Conservation (phyloP, 129 eudicot genomes). For the Smallanthus sonchifolius region DNA sequence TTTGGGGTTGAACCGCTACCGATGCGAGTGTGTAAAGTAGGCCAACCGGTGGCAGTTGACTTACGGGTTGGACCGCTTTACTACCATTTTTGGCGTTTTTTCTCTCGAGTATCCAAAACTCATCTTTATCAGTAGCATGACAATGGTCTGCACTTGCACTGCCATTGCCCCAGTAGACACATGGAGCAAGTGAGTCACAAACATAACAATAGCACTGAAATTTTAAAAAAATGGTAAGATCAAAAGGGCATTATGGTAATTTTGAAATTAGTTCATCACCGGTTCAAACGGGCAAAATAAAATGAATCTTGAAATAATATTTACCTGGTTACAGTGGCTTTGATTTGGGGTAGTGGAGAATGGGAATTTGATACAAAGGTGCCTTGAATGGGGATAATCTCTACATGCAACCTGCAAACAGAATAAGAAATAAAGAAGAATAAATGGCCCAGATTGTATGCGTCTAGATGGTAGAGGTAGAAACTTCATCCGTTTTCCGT, state of each 20-base stretch:
- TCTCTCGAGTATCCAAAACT: constrained; percentile 22
- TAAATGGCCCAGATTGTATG: background rate
- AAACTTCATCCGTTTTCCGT: background rate
- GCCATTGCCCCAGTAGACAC: constrained; percentile 40
- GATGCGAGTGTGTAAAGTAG: constrained; percentile 16
- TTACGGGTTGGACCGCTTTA: constrained; percentile 16
- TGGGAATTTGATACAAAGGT: constrained; percentile 38
- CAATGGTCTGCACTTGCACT: constrained; percentile 31
- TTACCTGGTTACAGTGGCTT: constrained; percentile 48
- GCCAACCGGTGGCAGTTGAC: background rate
- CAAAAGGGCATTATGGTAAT: constrained; percentile 9
- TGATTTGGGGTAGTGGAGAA: constrained; percentile 26
- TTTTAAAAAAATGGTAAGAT: background rate
- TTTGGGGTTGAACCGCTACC: constrained; percentile 12
- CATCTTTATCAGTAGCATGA: constrained; percentile 36
- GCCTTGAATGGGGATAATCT: constrained; percentile 45
- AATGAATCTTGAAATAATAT: background rate
- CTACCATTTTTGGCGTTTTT: constrained; percentile 27
- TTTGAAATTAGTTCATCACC: background rate
- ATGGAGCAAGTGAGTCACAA: constrained; percentile 42
- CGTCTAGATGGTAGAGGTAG: background rate
- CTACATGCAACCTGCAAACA: constrained; percentile 38
- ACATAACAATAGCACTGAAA: constrained; percentile 48
- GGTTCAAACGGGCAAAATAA: background rate
- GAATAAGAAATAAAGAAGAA: background rate